Base-by-base conservation (phyloP, 768 basidiomycete species). In the Lactarius pseudohatsudake region DNA sequence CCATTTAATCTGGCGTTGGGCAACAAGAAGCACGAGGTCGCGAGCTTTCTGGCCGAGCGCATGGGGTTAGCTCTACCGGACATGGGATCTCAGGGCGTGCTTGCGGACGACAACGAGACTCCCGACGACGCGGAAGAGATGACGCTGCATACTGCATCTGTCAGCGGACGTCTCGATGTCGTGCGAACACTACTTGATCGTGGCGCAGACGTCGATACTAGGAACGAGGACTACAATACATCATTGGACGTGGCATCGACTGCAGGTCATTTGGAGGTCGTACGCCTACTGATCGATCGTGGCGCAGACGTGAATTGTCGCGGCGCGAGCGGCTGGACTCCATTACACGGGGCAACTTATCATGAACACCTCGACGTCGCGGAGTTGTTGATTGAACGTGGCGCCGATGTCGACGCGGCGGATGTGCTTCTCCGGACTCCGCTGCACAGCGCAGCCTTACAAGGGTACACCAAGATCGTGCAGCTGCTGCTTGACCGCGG, bases 281-380 rank as follows among this genome's bases (percentile, higher is more conserved):
- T 26, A 16, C 54, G 43, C 20, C 43, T 45, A 45, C 20, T 45
- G 20, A 45, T 45, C 9, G 43, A 45, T 45, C 20, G 43, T 28
- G 54, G 26, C 8, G 54, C 54, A n/a, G 43, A 45, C 20, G 43
- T 45, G 1, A 45, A 45, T 45, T 10, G 20, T 10, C 43, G 20
- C 16, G 0, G 1, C 9, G 3, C 0, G 20, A 0, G 10, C 0
- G 20, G 43, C 4, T n/a, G 20, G 1, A 45, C 43, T 45, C 43
- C 43, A 8, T 10, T 45, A 10, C 10, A 45, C 20, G 7, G 4
- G 9, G 20, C 43, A 45, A 4, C 20, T 45, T 2, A 3, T 5
- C 0, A 1, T 3, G 9, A 3, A n/a, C 43, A 45, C 20, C 3
- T n/a, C 20, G 43, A 45, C 20, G 3, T 45, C 6, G 9, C 43